Evolutionary conservation across 192 early-diverging fungal genomes (phyloP).

Genomic region (Fimicolochytrium jonesii): DNA sequence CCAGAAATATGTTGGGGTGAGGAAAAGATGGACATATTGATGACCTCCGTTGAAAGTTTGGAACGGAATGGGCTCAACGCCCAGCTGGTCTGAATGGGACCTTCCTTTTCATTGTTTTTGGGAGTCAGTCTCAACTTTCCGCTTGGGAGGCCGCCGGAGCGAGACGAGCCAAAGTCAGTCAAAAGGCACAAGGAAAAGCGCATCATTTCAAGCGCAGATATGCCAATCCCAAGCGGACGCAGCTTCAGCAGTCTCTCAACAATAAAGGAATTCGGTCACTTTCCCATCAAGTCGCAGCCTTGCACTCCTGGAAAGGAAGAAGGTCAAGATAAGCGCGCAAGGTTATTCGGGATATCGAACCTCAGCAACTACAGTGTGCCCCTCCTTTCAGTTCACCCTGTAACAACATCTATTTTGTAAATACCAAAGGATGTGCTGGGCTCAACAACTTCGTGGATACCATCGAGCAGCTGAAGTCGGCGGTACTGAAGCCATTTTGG

Average conservation of each 20-base stretch:
- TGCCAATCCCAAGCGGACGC: neutral
- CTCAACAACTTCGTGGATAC: neutral
- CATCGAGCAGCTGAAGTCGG: neutral
- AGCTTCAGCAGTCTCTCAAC: neutral
- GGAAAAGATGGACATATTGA: neutral
- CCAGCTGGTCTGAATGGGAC: neutral
- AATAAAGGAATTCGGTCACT: neutral
- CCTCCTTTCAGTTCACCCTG: neutral
- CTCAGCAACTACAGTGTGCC: neutral
- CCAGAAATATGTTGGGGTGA: neutral
- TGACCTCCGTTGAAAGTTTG: neutral
- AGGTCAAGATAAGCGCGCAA: neutral
- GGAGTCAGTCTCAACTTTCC: neutral
- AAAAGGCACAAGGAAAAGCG: neutral
- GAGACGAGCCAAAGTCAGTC: neutral
- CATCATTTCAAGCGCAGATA: neutral
- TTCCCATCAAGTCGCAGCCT: neutral
- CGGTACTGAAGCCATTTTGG: neutral
- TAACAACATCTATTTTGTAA: neutral
- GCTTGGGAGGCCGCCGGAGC: neutral
- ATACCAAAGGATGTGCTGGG: neutral
- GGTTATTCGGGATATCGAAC: constrained; percentile 1
- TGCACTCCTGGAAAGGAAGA: neutral
- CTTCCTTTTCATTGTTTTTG: neutral
- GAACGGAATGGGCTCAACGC: neutral